A percentile compares a stretch with the other conserved stretches of the same genome.
phyloP scores from a whole-genome alignment of 83 land plant species.

The Larix sibirica region DNA sequence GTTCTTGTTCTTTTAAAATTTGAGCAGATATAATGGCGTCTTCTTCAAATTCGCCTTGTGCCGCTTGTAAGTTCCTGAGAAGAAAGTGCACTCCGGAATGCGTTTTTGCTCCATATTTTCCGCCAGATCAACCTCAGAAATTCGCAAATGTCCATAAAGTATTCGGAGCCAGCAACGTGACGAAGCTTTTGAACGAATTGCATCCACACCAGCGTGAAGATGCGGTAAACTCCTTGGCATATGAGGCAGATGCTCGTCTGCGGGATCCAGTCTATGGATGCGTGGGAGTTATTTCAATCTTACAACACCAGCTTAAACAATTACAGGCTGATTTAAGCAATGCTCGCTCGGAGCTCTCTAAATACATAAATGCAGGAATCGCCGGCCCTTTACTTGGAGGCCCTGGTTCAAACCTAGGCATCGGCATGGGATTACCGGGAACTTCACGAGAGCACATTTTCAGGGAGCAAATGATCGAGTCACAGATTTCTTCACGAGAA shows the following conservation, averaged over 20 bases:
- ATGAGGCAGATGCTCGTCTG: constrained; percentile 74
- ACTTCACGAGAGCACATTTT: constrained; percentile 14
- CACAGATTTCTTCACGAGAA: constrained; percentile 17
- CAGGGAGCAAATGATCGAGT: constrained; percentile 14
- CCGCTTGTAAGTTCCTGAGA: constrained; percentile 75
- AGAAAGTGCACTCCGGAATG: constrained; percentile 78
- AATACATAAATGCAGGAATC: constrained; percentile 30
- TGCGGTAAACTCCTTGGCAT: constrained; percentile 77
- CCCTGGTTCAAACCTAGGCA: constrained; percentile 5
- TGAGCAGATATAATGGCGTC: constrained; percentile 39
- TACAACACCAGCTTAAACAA: constrained; percentile 65
- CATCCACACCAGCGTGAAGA: constrained; percentile 64
- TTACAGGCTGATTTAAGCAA: constrained; percentile 34
- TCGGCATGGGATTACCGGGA: constrained; percentile 17
- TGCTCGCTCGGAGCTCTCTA: constrained; percentile 60
- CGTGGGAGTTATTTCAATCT: constrained; percentile 72
- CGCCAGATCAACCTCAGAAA: constrained; percentile 79
- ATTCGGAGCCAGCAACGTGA: constrained; percentile 78
- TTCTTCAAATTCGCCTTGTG: constrained; percentile 70
- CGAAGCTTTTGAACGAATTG: constrained; percentile 74
- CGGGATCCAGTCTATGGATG: constrained; percentile 86
- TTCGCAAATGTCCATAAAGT: constrained; percentile 79
- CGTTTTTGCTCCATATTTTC: constrained; percentile 77
- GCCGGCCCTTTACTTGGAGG: constrained; percentile 10
- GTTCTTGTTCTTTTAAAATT: neutral